Evolutionary conservation across 805 yeast species (phyloP).

Genomic region (Blastobotrys attinorum): DNA sequence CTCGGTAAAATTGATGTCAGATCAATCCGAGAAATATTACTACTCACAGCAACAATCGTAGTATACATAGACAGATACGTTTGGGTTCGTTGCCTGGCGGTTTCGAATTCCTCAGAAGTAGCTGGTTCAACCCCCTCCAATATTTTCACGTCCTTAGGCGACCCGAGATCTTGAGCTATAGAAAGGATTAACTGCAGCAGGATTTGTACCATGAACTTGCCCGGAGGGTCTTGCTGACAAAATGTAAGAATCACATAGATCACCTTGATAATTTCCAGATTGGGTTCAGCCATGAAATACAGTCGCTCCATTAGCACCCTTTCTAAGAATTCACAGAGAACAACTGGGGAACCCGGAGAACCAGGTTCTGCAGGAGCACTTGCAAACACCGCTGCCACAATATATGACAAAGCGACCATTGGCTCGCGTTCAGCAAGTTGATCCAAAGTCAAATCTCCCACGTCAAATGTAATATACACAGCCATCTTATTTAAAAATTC

Average conservation of each 20-base stretch:
- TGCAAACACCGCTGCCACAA: background rate
- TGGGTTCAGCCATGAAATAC: background rate
- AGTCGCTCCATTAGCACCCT: background rate
- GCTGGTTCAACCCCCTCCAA: background rate
- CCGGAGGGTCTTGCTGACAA: background rate
- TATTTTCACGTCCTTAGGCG: background rate
- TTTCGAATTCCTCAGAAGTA: background rate
- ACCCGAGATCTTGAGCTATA: background rate
- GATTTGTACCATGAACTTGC: background rate
- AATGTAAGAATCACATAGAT: background rate
- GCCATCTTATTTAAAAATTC: background rate
- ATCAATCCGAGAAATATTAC: background rate
- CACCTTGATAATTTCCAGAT: background rate
- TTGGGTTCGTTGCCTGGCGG: background rate
- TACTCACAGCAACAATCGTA: background rate
- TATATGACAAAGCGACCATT: background rate
- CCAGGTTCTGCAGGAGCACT: background rate
- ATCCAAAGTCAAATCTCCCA: background rate
- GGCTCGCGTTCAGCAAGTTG: background rate
- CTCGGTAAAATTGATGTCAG: background rate
- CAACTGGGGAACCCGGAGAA: too few species aligned
- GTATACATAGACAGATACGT: too few species aligned
- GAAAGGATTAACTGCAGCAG: background rate
- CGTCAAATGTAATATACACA: background rate
- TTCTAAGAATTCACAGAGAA: background rate